Percentiles rank a stretch among this genome's conserved stretches.
phyloP scores from a whole-genome alignment of 2,329 filamentous ascomycete genomes.

The Calonectria pauciramosa region DNA sequence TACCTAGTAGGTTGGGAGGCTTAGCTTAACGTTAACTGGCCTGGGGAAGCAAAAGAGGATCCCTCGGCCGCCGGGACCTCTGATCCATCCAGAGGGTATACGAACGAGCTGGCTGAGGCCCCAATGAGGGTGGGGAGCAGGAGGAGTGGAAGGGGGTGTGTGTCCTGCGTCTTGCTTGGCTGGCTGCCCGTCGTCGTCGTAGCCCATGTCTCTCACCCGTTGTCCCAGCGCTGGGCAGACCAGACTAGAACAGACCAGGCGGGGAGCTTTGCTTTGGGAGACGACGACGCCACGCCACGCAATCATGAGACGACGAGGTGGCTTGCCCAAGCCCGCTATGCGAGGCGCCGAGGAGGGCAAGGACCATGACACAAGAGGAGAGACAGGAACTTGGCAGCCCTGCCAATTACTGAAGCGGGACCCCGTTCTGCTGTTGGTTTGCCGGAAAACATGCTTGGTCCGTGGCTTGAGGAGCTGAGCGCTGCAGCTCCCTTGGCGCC shows the following conservation, averaged over 20 bases:
- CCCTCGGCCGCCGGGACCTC: background rate
- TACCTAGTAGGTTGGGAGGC: slow-evolving; percentile 13
- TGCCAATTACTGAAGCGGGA: slow-evolving; percentile 2
- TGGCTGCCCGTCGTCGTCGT: background rate
- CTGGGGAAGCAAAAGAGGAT: slow-evolving; percentile 11
- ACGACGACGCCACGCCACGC: slow-evolving; percentile 23
- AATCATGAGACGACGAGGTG: slow-evolving; percentile 22
- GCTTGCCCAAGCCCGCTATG: slow-evolving; percentile 11
- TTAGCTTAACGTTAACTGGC: slow-evolving; percentile 12
- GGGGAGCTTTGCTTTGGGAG: background rate
- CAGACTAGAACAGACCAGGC: background rate
- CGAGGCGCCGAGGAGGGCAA: slow-evolving; percentile 4
- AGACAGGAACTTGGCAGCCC: slow-evolving; percentile 2
- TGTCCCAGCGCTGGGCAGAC: background rate
- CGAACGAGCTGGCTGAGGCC: slow-evolving; percentile 5
- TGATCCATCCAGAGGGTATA: slow-evolving; percentile 1
- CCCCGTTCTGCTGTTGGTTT: background rate
- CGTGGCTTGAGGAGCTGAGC: background rate
- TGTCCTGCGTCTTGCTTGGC: background rate
- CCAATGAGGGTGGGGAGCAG: background rate
- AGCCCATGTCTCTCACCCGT: background rate
- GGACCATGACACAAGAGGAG: slow-evolving; percentile 5
- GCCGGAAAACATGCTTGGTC: background rate
- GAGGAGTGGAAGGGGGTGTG: background rate
- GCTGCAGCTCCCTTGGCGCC: background rate